Evolutionary conservation across 345 rosid species (phyloP), one percentile per base, ranked within the genome.

Genomic region (Eucalyptus lansdowneana): DNA sequence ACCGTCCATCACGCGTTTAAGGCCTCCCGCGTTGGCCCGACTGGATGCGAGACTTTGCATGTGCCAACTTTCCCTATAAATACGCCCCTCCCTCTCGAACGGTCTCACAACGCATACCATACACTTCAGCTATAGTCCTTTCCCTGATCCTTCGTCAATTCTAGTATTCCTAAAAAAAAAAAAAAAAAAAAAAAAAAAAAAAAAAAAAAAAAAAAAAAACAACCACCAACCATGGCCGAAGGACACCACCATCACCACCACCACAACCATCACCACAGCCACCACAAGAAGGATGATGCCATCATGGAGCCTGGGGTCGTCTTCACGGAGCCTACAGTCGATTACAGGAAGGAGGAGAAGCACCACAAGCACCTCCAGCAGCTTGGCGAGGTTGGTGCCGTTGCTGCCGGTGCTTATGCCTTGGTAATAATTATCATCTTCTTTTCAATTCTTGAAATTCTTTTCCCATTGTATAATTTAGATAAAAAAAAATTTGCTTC

Each of bases 301-400:
- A 9, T 16, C 21, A 49, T 0, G 5, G 58, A 53, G 56, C 56
- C 56, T 16, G 22, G 8, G 4, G 58, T 8, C 6, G 0, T 50
- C 21, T 50, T 6, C 9, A 51, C 47, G 7, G 60, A 50, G 34
- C 87, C 86, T 1, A 92, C 87, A 8, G 72, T 45, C n/a, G 94
- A 93, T 87, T 92, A 93, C 89, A 81, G 51, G 88, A 91, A 93
- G 92, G 94, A 95, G 90, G 95, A 94, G 92, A 95, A 94, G 92
- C 95, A 95, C 89, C 97, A 95, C 92, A 93, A 93, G 90, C 94
- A 92, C 86, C 94, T 86, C 42, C 94, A 95, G 91, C 95, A 94
- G 76, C 67, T 91, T 1, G 94, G 95, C 1, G 95, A 92, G 90
- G 47, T 94, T 1, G 96, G 94, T 2, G 62, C 93, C 6, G 91